Evolutionary conservation across 1,284 basidiomycete genomes (phyloP), one percentile per base, ranked within the genome.

Genomic region (Leccinum holopus): DNA sequence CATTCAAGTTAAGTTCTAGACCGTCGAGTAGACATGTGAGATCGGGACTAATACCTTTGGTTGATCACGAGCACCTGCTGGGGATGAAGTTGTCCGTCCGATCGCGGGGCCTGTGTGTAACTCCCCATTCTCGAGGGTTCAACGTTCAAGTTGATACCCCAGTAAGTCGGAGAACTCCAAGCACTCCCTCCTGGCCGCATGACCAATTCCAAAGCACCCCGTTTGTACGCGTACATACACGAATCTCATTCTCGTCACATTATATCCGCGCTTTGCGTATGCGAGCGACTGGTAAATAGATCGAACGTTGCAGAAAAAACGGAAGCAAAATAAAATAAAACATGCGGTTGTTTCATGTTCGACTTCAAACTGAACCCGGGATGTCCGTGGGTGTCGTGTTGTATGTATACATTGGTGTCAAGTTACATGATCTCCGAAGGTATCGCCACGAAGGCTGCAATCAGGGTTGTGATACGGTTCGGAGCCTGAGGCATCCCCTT

Each of bases 1-100:
- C 67, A 39, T 68, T 58, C 47, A 51, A 51, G 11, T 51, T 51
- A 52, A 64, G 65, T 63, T 74, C 72, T 75, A 72, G 75, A 64
- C 70, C 67, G 18, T 54, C 56, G 39, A 51, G 53, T n/a, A 55
- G 56, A 57, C 59, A 62, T 64, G 71, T 52, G 53, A 72, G 64
- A 67, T 66, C 60, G 63, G 65, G 61, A 60, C 61, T 35, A 49
- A 52, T 61, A 35, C 32, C 35, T 44, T 59, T 51, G 32, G 58
- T 53, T 57, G 57, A 62, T 59, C 56, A 55, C 47, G 35, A 59
- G 55, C 52, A 39, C 55, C 49, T 59, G 37, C 37, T 61, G 5
- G 41, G 39, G 61, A 39, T 58, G 47, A 12, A 54, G 30, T 54
- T 28, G 3, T 41, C 61, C 25, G 59, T 25, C 60, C 49, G 58